Evolutionary conservation across 352 stramenopile genomes (phyloP), one percentile per base, ranked within the genome.

Genomic region (Globisporangium spiculum): DNA sequence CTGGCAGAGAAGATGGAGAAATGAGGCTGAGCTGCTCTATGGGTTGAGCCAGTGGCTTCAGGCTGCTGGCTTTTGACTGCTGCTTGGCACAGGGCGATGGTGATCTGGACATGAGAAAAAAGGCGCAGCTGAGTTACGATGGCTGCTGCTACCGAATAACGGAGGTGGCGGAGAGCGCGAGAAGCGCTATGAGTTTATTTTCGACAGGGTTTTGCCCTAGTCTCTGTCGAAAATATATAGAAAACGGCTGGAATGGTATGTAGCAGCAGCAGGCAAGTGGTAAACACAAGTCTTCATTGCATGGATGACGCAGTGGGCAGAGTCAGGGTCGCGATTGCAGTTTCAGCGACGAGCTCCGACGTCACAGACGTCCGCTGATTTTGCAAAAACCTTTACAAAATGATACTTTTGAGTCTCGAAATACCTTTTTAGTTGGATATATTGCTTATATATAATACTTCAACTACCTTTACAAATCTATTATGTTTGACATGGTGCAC

Each of bases 1-100:
- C 48, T 55, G 58, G 60, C 61, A 66, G 61, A 66, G 48, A 52
- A 34, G 56, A 60, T 52, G 46, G 46, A 6, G 53, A 26, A 66
- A 50, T 66, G 60, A 18, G 4, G 4, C 16, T n/a, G 53, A 27
- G 48, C n/a, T 4, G 12, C 34, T 59, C 36, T 44, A 16, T 44
- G 36, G 53, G 7, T 20, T 59, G 10, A 18, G 52, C 8, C 26
- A 26, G 52, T 58, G 52, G 55, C 55, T 46, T 41, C 54, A 60
- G 3, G 50, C n/a, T 30, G 12, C 26, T 48, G 41, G 41, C 41
- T 20, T 48, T 48, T 48, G 14, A 22, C 44, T 52, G 44, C 44
- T 52, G 44, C 44, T 52, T 52, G 16, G 44, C 18, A 10, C 44
- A 22, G 44, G 44, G 22, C 18, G 44, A 52, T 52, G 44, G 22